Evolutionary conservation across 192 early-diverging fungal genomes (phyloP), one percentile per base, ranked within the genome.

Genomic region (Coemansia javaensis): DNA sequence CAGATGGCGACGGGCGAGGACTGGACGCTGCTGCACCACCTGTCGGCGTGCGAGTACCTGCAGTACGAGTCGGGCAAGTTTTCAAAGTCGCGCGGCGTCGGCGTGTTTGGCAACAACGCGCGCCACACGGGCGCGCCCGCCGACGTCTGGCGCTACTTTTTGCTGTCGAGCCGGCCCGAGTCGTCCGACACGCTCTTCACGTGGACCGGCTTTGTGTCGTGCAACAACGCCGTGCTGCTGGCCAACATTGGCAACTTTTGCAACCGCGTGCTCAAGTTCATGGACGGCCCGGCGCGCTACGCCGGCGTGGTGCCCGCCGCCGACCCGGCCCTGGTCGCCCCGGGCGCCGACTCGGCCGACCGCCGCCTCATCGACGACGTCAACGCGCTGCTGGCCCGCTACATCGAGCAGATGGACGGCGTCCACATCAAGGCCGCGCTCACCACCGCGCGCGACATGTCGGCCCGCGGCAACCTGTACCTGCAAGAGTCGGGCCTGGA

Each of bases 191-290:
- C 89, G 4, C 77, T 90, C 56, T 98, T 97, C 63, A 81, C 88
- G 6, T 99, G 97, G 97, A 79, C 70, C 53, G 89, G 87, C 40
- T 94, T 99, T 59, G 87, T 92, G 36, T 69, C 85, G 4, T 88
- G 87, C 54, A 99, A 99, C 82, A 99, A 99, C 79, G 82, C 76
- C 53, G 94, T 95, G 79, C 79, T 99, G 45, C 76, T 99, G 36
- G 87, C 87, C 43, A 99, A 98, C 68, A 50, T 94, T 5, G 97
- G 97, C 45, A 99, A 99, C 82, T 91, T 97, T 77, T 87, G 94
- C 52, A 99, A 96, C 77, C 89, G 97, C 52, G 87, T 91, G 22
- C 78, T 98, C 66, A 94, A 93, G 72, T 99, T 97, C 76, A 73
- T 92, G 30, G 67, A 75, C 30, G 47, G 37, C 33, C 63, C 75